A percentile compares a stretch with the other conserved stretches of the same genome.
Conservation (phyloP, 176 grass and related monocot species). For the Cenchrus fungigraminus region DNA sequence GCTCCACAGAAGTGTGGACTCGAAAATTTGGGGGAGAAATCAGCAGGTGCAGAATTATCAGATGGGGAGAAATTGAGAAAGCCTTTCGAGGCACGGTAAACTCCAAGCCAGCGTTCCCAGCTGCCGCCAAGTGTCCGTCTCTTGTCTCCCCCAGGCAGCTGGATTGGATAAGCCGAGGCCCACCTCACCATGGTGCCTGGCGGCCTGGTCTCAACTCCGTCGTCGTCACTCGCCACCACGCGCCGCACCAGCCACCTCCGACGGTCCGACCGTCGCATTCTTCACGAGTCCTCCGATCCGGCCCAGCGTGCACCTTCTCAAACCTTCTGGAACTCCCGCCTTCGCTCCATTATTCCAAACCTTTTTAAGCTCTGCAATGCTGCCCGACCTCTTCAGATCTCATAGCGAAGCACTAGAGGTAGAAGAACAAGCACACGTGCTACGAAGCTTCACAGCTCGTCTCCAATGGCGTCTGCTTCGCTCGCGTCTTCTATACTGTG, state of each 20-base stretch:
- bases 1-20: background rate
- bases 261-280: conserved; percentile 46
- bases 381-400: background rate
- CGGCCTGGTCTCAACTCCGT: conserved; percentile 8
- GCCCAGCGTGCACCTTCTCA: conserved; percentile 40
- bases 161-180: conserved; percentile 37
- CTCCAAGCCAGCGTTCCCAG: background rate
- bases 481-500: conserved; percentile 37
- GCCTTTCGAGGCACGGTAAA: background rate
- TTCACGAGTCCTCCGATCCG: conserved; percentile 53
- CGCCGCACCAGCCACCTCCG: conserved; percentile 28
- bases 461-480: conserved; percentile 59
- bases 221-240: conserved; percentile 39
- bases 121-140: conserved; percentile 41
- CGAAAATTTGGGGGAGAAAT: background rate
- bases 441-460: background rate
- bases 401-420: background rate
- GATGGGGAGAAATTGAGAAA: background rate
- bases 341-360: background rate
- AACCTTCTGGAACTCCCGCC: conserved; percentile 48
- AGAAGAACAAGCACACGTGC: conserved; percentile 3
- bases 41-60: background rate
- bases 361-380: conserved; percentile 34
- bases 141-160: background rate
- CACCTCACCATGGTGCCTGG: background rate